Evolutionary conservation across 1,284 basidiomycete species (phyloP).

Genomic region (Ganoderma multipileum): DNA sequence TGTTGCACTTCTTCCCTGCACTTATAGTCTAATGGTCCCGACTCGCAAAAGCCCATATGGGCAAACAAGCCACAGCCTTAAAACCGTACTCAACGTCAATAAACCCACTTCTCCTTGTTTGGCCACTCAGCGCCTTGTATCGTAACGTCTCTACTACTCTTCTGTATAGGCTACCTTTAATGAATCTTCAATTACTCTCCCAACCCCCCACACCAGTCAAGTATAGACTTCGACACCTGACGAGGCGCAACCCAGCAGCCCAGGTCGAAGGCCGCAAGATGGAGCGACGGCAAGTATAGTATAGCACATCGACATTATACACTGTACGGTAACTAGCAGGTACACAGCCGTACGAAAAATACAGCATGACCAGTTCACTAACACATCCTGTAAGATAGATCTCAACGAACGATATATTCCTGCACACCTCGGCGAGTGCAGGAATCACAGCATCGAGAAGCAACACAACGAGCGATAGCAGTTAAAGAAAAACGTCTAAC

Average conservation of each 20-base stretch:
- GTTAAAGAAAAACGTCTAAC: background rate
- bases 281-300: background rate
- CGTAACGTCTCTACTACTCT: conserved; percentile 1
- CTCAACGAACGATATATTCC: background rate
- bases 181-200: background rate
- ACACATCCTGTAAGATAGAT: conserved; percentile 20
- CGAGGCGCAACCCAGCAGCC: background rate
- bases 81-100: background rate
- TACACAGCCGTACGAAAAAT: conserved; percentile 25
- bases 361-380: conserved; percentile 16
- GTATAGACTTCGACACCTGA: background rate
- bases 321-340: conserved; percentile 16
- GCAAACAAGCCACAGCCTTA: conserved; percentile 40
- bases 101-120: background rate
- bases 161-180: background rate
- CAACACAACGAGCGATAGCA: conserved; percentile 14
- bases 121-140: background rate
- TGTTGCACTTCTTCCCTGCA: background rate
- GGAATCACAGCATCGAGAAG: conserved; percentile 13
- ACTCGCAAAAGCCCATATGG: conserved; percentile 60
- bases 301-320: conserved; percentile 18
- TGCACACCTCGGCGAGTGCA: background rate
- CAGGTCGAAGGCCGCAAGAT: background rate
- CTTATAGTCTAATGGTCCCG: conserved; percentile 47
- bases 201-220: background rate